Conservation (phyloP, 106 monocot species). For the Phalaenopsis equestris region DNA sequence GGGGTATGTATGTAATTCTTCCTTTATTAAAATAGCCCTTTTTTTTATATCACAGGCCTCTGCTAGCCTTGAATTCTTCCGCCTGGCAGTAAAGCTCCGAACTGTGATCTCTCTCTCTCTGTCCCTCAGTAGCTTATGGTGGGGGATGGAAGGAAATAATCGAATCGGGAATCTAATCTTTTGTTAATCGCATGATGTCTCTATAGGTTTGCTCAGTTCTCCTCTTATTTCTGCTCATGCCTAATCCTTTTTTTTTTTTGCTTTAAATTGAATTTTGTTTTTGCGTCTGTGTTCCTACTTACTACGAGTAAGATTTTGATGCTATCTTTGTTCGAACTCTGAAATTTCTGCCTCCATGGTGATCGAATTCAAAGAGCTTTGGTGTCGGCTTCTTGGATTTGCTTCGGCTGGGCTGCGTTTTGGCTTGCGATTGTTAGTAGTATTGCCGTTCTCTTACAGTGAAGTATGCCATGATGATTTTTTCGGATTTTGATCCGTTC, state of each 20-base stretch:
- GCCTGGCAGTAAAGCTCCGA: background rate
- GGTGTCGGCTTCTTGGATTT: background rate
- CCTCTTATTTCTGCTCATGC: background rate
- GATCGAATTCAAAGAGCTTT: background rate
- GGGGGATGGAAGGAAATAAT: background rate
- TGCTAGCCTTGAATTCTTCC: background rate
- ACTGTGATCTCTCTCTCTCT: background rate
- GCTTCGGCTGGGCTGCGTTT: background rate
- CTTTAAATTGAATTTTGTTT: background rate
- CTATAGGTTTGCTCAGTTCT: background rate
- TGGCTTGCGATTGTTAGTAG: background rate
- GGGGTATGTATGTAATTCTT: no score
- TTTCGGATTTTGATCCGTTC: background rate
- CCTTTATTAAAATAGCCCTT: no score
- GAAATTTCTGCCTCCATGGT: background rate
- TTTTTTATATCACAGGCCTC: background rate
- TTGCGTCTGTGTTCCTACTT: background rate
- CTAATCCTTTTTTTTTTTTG: background rate
- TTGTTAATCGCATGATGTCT: background rate
- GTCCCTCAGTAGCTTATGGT: no score
- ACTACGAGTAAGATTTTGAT: background rate
- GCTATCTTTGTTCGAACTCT: background rate
- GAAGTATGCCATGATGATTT: background rate
- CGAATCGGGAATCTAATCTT: background rate
- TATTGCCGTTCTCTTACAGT: background rate